Evolutionary conservation across 2,329 filamentous ascomycete genomes (phyloP).

Genomic region (Fusarium papillatum): DNA sequence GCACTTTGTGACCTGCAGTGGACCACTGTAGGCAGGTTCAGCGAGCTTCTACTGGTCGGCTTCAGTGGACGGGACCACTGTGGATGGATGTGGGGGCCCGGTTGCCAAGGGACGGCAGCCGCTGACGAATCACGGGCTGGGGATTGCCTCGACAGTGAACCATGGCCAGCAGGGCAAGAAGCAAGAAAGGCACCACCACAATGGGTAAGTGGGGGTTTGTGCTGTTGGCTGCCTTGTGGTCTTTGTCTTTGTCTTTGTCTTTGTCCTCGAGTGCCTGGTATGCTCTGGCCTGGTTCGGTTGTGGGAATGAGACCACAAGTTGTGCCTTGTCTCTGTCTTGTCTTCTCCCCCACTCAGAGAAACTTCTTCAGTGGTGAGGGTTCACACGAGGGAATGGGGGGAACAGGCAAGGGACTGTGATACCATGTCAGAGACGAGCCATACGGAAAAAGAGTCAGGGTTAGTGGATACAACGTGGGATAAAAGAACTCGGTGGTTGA

Average conservation of each 20-base stretch:
- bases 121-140: conserved; percentile 25
- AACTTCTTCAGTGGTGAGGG: not conserved
- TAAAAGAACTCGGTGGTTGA: not conserved
- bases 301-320: not conserved
- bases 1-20: conserved; percentile 14
- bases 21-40: not conserved
- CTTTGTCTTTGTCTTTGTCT: not conserved
- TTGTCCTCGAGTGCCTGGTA: not conserved
- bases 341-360: not conserved
- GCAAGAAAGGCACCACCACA: not conserved
- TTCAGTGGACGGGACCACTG: not conserved
- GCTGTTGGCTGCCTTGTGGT: not conserved
- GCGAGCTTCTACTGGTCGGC: not conserved
- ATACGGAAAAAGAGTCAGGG: not conserved
- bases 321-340: not conserved
- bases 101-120: conserved; percentile 4
- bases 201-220: conserved; percentile 12
- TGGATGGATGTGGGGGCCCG: conserved; percentile 12
- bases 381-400: not conserved
- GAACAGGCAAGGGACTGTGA: not conserved
- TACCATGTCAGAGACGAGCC: not conserved
- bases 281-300: not conserved
- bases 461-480: not conserved
- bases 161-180: not conserved
- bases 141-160: conserved; percentile 6